Evolutionary conservation across 768 basidiomycete genomes (phyloP), one percentile per base, ranked within the genome.

Genomic region (Paxillus rubicundulus): DNA sequence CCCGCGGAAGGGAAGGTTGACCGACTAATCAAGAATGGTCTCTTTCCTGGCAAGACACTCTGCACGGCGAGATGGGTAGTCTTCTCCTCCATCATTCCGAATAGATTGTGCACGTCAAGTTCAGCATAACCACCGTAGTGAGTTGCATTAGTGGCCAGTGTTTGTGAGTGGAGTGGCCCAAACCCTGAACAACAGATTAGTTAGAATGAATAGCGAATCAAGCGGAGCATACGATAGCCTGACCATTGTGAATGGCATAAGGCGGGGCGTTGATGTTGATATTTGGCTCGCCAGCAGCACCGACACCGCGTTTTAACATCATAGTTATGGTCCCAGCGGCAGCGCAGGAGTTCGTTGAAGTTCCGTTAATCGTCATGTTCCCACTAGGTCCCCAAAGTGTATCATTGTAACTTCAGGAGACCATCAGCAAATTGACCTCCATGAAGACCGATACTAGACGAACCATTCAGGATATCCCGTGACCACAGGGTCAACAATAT

Each of bases 181-280:
- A 68, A 63, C 9, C 77, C 86, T 83, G 61, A 21, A 49, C 10
- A 9, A 18, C 27, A 12, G 9, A 45, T 24, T 2, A 9, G 18
- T 13, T 27, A 21, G 17, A 38, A n/a, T 52, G 9, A 54, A 41
- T 34, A 17, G 2, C 10, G 38, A 41, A n/a, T 37, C 18, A 24
- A 54, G 45, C 5, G 9, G n/a, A 41, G 6, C 18, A 28, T 20
- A 41, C 5, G 17, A 16, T 5, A 27, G 37, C 54, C 72, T 56
- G 38, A 82, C 86, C 85, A 54, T 90, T 87, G 68, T 88, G 84
- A 49, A 90, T 85, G 2, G 82, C 73, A 54, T 89, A 89, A 13
- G 84, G 81, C 9, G 86, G 87, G 0, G 54, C 56, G 62, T 81
- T 85, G 28, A 86, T 61, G 59, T 85, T 69, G 5, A 79, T 72